phyloP scores from a whole-genome alignment of 148 eudicot genomes.

The Chenopodium quinoa region DNA sequence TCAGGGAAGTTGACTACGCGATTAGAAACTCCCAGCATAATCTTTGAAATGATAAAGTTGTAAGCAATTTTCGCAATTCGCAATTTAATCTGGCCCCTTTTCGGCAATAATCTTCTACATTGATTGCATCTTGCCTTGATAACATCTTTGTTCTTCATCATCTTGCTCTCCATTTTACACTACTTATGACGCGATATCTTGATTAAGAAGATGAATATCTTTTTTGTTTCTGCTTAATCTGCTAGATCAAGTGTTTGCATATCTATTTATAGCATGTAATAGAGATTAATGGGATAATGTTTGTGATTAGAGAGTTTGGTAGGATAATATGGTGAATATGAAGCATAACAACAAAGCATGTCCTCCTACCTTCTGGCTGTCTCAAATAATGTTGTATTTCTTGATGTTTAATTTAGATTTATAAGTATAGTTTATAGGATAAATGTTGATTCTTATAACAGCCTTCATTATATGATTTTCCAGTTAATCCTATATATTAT shows the following conservation, averaged over 20 bases:
- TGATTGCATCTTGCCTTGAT: not conserved
- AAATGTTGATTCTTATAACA: not conserved
- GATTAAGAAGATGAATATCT: not conserved
- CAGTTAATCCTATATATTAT: no score
- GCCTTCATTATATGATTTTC: not conserved
- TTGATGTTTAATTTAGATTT: not conserved
- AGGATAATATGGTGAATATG: not conserved
- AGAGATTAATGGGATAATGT: not conserved
- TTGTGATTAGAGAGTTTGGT: not conserved
- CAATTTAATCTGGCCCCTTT: slow-evolving; percentile 12
- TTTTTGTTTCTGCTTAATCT: not conserved
- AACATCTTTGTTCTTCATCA: not conserved
- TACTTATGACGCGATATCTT: not conserved
- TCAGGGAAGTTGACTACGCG: slow-evolving; percentile 1
- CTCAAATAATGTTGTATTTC: not conserved
- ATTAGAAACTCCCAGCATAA: not conserved
- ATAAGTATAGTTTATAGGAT: not conserved
- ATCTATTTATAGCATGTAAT: not conserved
- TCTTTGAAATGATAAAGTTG: not conserved
- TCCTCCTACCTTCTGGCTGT: not conserved
- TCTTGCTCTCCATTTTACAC: slow-evolving; percentile 2
- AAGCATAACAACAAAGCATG: slow-evolving; percentile 6
- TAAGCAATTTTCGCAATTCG: not conserved
- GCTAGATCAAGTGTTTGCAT: not conserved
- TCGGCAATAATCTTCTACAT: not conserved